Base-by-base conservation (phyloP, 2,329 filamentous ascomycete genomes). In the Cladosporium austrohemisphaericum region DNA sequence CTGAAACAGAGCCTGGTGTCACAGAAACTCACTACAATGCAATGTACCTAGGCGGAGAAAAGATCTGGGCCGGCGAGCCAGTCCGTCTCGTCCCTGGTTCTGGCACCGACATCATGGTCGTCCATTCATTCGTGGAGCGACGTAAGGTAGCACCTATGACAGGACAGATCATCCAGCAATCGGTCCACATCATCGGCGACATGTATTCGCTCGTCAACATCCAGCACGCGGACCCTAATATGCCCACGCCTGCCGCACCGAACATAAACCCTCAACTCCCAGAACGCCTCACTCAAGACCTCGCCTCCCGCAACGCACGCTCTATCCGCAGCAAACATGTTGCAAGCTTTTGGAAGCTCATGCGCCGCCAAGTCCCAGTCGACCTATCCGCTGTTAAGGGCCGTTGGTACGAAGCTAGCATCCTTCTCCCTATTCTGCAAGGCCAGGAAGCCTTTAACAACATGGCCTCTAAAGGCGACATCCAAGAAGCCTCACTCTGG, bases 41-140 rank as follows among this genome's bases (percentile, higher is more conserved):
- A 25, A 68, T 81, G 41, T 82, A 72, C 59, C 62, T 81, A 0
- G 79, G 79, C 5, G 77, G 74, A 1, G 79, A 83, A 58, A 81
- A 81, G 62, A 70, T 81, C 18, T 82, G 78, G 76, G 64, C 74
- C 16, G 77, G 78, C n/a, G 79, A 83, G 38, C 71, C 77, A 1
- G 68, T 81, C 11, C 75, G 79, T n/a, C 63, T 81, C 4, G 66
- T 68, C 5, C 63, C 68, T 11, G 68, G 65, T n/a, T 63, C 65
- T 1, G 71, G 71, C 14, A 71, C 71, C 23, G 72, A 77, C 36
- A 67, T 81, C 28, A 66, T 81, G 55, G 70, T 76, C 23, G 52
- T 76, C 9, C 68, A 66, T 23, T 61, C 68, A 25, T 70, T 76
- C 32, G 49, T 75, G 16, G 72, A 75, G 50, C 68, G 66, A 20